Evolutionary conservation across 345 rosid species (phyloP), one percentile per base, ranked within the genome.

Genomic region (Limnanthes douglasii): DNA sequence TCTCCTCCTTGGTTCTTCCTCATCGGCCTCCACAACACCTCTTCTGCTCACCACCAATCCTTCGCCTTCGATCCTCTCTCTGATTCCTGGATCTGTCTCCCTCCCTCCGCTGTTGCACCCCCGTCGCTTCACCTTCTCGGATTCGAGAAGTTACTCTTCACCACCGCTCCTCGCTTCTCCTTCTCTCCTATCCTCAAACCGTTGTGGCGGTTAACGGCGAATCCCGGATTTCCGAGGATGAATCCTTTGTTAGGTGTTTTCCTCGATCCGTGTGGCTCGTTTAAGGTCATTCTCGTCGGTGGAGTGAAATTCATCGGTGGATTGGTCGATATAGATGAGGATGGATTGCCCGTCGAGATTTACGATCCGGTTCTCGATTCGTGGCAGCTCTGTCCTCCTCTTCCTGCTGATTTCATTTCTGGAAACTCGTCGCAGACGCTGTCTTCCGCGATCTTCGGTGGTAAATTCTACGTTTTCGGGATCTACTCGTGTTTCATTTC

Each of bases 1-100:
- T 30, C 11, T 29, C 51, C 8, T 35, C 90, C 96, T 2, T 86
- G 96, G 94, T 80, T 86, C 54, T 86, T 86, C 55, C 92, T 86
- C 60, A 55, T 68, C 37, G 96, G 96, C 27, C 59, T 77, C 45
- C 94, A 86, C 74, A 86, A 86, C 63, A 81, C 84, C 44, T 69
- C 73, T 47, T 59, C 78, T 18, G 64, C 54, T 32, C 72, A 69
- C 46, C 68, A 85, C 69, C 96, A 85, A 40, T 73, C 93, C 11
- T 81, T 86, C 37, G 94, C 84, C 25, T 81, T 67, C 43, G 96
- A 86, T 24, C 96, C 94, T 32, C 29, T 42, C 38, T 77, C 96
- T 23, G 22, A 57, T 32, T 18, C 78, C 12, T 86, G 96, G 96
- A 60, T 72, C 51, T 64, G 60, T 21, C 84, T 74, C 46, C 92